Percentiles rank a stretch among this genome's conserved stretches.
Conservation (phyloP, 129 eudicot genomes). For the Chrysanthemum makinoi region DNA sequence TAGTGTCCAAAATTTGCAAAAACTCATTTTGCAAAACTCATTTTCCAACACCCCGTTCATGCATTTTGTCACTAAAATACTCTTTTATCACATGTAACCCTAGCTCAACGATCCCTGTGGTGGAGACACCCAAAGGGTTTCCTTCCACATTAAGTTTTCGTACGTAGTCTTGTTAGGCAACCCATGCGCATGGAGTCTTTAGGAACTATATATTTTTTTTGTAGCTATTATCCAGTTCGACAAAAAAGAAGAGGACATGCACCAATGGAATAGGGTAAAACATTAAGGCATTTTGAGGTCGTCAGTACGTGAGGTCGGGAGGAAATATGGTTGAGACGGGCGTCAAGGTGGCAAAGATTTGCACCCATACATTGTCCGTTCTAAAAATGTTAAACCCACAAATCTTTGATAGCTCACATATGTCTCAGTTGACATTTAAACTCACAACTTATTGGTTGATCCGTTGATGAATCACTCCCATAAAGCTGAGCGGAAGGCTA, state of each 20-base stretch:
- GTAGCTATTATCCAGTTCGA: constrained; percentile 77
- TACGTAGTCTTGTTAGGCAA: constrained; percentile 53
- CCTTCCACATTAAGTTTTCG: constrained; percentile 79
- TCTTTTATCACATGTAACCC: constrained; percentile 58
- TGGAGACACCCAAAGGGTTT: constrained; percentile 67
- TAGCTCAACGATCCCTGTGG: constrained; percentile 66
- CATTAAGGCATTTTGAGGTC: constrained; percentile 63
- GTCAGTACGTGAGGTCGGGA: constrained; percentile 63
- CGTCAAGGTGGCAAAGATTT: constrained; percentile 64
- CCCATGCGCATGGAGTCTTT: constrained; percentile 52
- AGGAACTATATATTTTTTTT: constrained; percentile 38
- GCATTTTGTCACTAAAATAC: constrained; percentile 65
- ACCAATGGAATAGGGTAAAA: constrained; percentile 73
- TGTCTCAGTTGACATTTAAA: too few species aligned
- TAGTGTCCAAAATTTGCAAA: too few species aligned
- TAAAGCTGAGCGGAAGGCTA: too few species aligned
- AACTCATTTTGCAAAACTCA: too few species aligned
- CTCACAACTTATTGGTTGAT: too few species aligned
- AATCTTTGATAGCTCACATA: too few species aligned
- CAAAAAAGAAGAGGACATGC: constrained; percentile 67
- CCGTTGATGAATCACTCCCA: too few species aligned
- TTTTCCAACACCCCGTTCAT: constrained; percentile 17
- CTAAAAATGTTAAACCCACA: too few species aligned
- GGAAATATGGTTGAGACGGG: constrained; percentile 74
- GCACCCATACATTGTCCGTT: constrained; percentile 1